phyloP scores from a whole-genome alignment of 2,329 filamentous ascomycete genomes.

The Aspergillus puulaauensis region DNA sequence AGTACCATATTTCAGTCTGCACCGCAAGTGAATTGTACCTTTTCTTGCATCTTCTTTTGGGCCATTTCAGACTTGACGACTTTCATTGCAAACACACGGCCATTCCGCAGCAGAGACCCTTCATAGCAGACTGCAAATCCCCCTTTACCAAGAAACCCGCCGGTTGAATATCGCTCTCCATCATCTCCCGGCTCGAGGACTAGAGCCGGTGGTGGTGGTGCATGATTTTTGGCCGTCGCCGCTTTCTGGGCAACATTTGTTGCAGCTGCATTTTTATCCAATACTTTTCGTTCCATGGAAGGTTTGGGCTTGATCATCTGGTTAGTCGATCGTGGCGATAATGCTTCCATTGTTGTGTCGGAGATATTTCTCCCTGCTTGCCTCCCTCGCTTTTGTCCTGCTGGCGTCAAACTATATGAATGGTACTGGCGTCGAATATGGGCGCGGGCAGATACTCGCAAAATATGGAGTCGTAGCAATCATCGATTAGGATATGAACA shows the following conservation, averaged over 20 bases:
- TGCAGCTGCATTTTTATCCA: constrained; percentile 36
- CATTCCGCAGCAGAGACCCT: constrained; percentile 44
- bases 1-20: not conserved
- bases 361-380: not conserved
- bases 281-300: constrained; percentile 38
- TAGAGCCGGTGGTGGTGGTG: constrained; percentile 44
- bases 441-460: constrained; percentile 4
- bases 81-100: constrained; percentile 50
- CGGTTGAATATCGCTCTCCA: constrained; percentile 47
- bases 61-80: constrained; percentile 51
- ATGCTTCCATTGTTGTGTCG: constrained; percentile 45
- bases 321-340: constrained; percentile 51
- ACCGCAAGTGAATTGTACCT: constrained; percentile 32
- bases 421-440: constrained; percentile 14
- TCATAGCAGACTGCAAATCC: constrained; percentile 54
- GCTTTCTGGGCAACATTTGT: constrained; percentile 30
- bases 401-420: constrained; percentile 20
- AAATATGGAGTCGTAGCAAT: constrained; percentile 18
- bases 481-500: constrained; percentile 22
- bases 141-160: constrained; percentile 49
- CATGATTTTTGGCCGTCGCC: constrained; percentile 43
- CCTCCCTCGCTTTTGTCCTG: constrained; percentile 2
- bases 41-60: constrained; percentile 54
- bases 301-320: constrained; percentile 45
- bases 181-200: constrained; percentile 46